Conservation (phyloP, 176 grass and related monocot species). For the maize (Zea mays) region Zm-B73-REFERENCE-NAM-5.0 NC_050098.1:99952001-99952500, state of each 20-base stretch:
- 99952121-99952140: not conserved
- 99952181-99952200: not conserved
- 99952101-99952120: not conserved
- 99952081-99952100: not conserved
- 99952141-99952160: not conserved
- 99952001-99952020: not conserved
- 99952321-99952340: not conserved
- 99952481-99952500: conserved; percentile 91
- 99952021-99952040: not conserved
- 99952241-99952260: not conserved
- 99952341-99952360: conserved; percentile 25
- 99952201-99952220: not conserved
- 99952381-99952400: conserved; percentile 91
- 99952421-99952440: conserved; percentile 92
- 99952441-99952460: conserved; percentile 95
- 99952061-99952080: too few relatives aligned
- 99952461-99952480: conserved; percentile 97
- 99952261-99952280: not conserved
- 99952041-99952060: not conserved
- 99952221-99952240: not conserved
- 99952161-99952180: not conserved
- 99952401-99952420: conserved; percentile 96
- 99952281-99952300: not conserved
- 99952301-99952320: not conserved
- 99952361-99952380: conserved; percentile 56